These are phyloP conservation scores for Apiotrichum montevideense DNA, from an alignment of 1,284 basidiomycete species.

Conservation along the genomic window DNA sequence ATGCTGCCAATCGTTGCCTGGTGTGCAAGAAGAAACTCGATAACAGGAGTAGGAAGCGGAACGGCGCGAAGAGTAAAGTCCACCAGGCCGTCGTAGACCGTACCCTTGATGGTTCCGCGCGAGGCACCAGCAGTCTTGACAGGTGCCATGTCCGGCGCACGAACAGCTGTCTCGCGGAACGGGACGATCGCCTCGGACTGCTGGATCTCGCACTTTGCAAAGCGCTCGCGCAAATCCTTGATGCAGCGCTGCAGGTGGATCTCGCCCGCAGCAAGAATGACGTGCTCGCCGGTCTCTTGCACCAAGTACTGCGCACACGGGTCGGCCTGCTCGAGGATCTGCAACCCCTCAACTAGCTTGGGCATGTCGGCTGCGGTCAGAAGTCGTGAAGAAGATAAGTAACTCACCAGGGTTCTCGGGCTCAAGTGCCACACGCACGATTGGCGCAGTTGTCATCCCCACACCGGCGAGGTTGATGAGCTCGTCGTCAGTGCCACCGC, in stretches of 20 bases:
- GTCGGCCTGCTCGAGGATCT: conserved; percentile 88
- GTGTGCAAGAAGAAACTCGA: conserved; percentile 72
- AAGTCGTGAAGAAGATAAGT: no score
- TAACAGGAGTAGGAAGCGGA: conserved; percentile 66
- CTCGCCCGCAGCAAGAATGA: conserved; percentile 94
- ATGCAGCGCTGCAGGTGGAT: conserved; percentile 95
- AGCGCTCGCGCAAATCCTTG: conserved; percentile 89
- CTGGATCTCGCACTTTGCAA: conserved; percentile 87
- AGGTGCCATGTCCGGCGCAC: conserved; percentile 76
- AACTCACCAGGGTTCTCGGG: conserved; percentile 62
- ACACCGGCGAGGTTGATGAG: conserved; percentile 80
- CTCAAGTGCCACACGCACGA: conserved; percentile 95
- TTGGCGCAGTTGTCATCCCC: conserved; percentile 68
- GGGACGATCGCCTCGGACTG: conserved; percentile 94
- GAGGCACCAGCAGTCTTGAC: conserved; percentile 66
- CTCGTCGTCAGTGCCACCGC: conserved; percentile 54
- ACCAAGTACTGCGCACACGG: conserved; percentile 96
- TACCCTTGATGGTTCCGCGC: conserved; percentile 72
- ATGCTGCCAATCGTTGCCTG: conserved; percentile 37
- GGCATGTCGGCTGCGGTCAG: conserved; percentile 68
- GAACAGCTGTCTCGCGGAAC: conserved; percentile 91
- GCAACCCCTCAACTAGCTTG: conserved; percentile 80
- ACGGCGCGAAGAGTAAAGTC: conserved; percentile 76
- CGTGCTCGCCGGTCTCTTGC: conserved; percentile 95
- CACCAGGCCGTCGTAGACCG: conserved; percentile 64